phyloP scores from a whole-genome alignment of 345 rosid species.

The Iberis pinnata region DNA sequence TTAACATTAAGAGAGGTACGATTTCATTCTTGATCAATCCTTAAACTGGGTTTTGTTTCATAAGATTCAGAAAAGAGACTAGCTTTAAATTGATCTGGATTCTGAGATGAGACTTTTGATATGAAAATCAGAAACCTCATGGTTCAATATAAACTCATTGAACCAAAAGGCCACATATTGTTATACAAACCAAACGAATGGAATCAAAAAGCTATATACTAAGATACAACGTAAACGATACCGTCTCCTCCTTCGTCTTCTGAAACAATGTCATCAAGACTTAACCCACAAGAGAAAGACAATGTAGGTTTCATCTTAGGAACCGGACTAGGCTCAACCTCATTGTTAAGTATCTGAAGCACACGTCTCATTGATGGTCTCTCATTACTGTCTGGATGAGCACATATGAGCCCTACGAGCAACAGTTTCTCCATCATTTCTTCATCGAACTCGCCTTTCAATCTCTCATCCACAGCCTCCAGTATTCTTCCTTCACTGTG shows the following conservation, averaged over 20 bases:
- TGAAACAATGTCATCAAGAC: constrained; percentile 76
- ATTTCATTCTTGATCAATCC: too few species aligned
- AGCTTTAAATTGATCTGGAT: too few species aligned
- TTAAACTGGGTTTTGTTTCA: too few species aligned
- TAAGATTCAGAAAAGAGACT: too few species aligned
- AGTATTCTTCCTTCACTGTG: constrained; percentile 59
- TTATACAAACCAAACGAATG: constrained; percentile 12
- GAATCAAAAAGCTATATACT: too few species aligned
- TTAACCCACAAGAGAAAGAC: constrained; percentile 57
- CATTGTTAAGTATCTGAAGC: constrained; percentile 74
- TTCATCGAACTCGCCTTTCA: constrained; percentile 52
- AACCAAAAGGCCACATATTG: constrained; percentile 37
- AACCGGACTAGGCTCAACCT: constrained; percentile 44
- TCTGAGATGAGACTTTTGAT: not conserved
- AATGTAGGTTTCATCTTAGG: constrained; percentile 75
- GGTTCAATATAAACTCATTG: constrained; percentile 61
- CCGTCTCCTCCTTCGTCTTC: too few species aligned
- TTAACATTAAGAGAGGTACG: too few species aligned
- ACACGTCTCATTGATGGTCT: constrained; percentile 85
- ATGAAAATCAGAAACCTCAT: constrained; percentile 24
- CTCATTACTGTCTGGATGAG: constrained; percentile 64
- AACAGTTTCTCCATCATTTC: constrained; percentile 80
- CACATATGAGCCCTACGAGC: constrained; percentile 75
- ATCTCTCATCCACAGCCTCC: constrained; percentile 66
- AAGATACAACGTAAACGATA: too few species aligned